phyloP scores from a whole-genome alignment of 441 rosid genomes.

The Euphorbia corollata region DNA sequence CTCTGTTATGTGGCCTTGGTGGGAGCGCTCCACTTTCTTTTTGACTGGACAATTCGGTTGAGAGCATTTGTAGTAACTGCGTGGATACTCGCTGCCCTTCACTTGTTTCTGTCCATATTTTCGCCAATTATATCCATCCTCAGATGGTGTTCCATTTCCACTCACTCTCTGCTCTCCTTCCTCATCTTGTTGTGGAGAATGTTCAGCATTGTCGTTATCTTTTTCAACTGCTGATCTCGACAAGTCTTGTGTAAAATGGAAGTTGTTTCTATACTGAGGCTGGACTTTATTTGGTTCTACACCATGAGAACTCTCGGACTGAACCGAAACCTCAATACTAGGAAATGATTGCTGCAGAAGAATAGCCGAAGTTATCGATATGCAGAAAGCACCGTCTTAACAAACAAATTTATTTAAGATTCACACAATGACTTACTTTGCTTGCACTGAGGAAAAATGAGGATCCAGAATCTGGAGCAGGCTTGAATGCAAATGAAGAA shows the following conservation, averaged over 20 bases:
- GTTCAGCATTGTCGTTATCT: slow-evolving; percentile 36
- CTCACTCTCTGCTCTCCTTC: slow-evolving; percentile 70
- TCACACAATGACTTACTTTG: slow-evolving; percentile 35
- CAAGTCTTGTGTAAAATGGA: slow-evolving; percentile 33
- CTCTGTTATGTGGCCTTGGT: slow-evolving; percentile 64
- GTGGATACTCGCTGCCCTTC: slow-evolving; percentile 63
- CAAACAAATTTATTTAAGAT: neutral
- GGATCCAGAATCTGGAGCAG: slow-evolving; percentile 43
- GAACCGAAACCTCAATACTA: slow-evolving; percentile 44
- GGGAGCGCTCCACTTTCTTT: slow-evolving; percentile 61
- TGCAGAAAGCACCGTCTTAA: slow-evolving; percentile 15
- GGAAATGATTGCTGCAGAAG: slow-evolving; percentile 45
- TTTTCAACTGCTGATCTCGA: slow-evolving; percentile 34
- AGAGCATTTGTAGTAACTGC: slow-evolving; percentile 71
- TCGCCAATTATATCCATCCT: slow-evolving; percentile 67
- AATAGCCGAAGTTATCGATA: slow-evolving; percentile 23
- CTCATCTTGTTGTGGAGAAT: slow-evolving; percentile 52
- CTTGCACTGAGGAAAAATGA: slow-evolving; percentile 44
- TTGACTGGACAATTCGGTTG: slow-evolving; percentile 53
- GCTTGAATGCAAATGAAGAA: slow-evolving; percentile 74
- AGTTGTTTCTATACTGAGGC: slow-evolving; percentile 33
- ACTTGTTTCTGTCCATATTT: slow-evolving; percentile 71
- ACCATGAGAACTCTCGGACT: slow-evolving; percentile 41
- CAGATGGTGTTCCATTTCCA: slow-evolving; percentile 48
- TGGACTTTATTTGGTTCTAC: slow-evolving; percentile 31